Conservation (phyloP, 768 basidiomycete species). For the Boletus coccyginus region DNA sequence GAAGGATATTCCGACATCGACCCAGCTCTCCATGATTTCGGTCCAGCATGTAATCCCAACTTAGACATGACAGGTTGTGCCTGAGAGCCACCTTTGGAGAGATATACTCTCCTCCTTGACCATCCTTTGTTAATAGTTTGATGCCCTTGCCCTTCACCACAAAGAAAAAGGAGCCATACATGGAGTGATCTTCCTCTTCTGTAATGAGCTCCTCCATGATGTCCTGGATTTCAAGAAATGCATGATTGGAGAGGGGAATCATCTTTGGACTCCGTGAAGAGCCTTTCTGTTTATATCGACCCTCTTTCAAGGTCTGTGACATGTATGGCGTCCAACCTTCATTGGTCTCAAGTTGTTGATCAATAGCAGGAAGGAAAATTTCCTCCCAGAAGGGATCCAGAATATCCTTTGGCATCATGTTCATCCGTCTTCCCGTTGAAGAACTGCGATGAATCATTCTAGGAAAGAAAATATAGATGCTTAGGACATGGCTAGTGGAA, state of each 20-base stretch:
- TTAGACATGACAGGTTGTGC: not conserved
- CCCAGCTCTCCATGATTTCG: not conserved
- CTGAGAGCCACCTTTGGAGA: not conserved
- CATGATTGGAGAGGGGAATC: not conserved
- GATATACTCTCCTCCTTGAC: not conserved
- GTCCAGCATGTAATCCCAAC: conserved; percentile 8
- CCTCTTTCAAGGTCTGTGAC: not conserved
- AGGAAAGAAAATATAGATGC: conserved; percentile 7
- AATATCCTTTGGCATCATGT: not conserved
- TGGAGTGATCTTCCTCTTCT: not conserved
- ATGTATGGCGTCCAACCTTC: not conserved
- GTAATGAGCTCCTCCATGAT: not conserved
- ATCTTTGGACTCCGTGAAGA: not conserved
- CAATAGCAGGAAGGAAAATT: conserved; percentile 2
- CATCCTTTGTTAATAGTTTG: conserved; percentile 13
- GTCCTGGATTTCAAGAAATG: not conserved
- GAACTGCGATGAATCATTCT: conserved; percentile 4
- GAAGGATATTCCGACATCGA: not conserved
- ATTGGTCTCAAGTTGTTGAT: not conserved
- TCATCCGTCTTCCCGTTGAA: not conserved
- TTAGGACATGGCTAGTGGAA: not conserved
- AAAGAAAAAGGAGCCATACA: conserved; percentile 18
- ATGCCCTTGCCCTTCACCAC: conserved; percentile 8
- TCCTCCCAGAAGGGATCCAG: conserved; percentile 9
- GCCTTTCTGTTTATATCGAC: not conserved